Evolutionary conservation across 148 eudicot genomes (phyloP).

Genomic region (Drosera capensis): DNA sequence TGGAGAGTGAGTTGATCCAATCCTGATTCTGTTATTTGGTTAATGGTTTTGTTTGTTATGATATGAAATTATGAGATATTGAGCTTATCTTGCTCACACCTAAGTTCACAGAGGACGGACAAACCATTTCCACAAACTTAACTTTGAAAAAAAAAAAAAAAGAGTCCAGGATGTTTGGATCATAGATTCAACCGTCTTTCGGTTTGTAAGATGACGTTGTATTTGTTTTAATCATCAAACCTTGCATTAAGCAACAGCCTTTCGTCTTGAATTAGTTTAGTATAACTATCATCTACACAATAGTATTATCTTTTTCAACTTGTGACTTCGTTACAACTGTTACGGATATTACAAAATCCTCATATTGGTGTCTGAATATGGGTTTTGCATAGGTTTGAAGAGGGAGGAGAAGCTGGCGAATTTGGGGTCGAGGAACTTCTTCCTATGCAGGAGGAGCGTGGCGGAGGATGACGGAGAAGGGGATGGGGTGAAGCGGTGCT

Average conservation of each 20-base stretch:
- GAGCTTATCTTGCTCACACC: neutral
- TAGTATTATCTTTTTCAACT: too few species aligned
- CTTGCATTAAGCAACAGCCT: neutral
- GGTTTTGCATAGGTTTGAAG: constrained; percentile 37
- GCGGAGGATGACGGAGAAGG: constrained; percentile 4
- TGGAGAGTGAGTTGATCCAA: constrained; percentile 38
- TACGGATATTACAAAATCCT: neutral
- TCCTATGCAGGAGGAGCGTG: constrained; percentile 33
- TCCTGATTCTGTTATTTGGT: neutral
- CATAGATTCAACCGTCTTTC: too few species aligned
- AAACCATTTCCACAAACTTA: too few species aligned
- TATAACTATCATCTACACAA: too few species aligned
- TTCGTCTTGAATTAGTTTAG: too few species aligned
- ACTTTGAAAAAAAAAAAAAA: too few species aligned
- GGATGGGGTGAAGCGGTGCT: constrained; percentile 15
- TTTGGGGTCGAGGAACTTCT: constrained; percentile 81
- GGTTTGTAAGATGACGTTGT: too few species aligned
- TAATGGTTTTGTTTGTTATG: neutral
- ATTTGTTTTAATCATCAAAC: too few species aligned
- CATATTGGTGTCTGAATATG: neutral
- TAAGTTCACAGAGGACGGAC: too few species aligned
- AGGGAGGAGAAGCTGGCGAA: constrained; percentile 45
- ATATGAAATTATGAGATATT: neutral
- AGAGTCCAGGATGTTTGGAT: too few species aligned
- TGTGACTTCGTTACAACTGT: too few species aligned